Conservation (phyloP, 208 protist species). For the Novymonas esmeraldas region DNA sequence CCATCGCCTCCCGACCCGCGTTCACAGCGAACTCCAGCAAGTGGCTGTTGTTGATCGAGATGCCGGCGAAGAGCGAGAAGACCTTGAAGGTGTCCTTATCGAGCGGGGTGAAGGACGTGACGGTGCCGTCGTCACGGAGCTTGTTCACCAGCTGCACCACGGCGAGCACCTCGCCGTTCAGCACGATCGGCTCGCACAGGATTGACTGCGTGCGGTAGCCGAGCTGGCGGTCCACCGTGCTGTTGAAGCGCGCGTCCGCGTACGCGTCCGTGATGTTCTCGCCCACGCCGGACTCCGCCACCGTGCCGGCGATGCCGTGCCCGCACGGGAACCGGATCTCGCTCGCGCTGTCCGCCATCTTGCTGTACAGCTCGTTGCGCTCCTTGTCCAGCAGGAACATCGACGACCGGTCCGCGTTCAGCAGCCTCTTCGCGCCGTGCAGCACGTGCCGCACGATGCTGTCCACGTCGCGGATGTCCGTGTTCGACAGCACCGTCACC, state of each 20-base stretch:
- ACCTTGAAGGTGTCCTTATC: slow-evolving; percentile 76
- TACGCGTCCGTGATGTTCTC: slow-evolving; percentile 84
- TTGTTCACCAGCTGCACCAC: slow-evolving; percentile 92
- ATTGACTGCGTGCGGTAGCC: slow-evolving; percentile 82
- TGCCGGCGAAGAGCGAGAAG: slow-evolving; percentile 84
- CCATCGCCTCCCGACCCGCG: slow-evolving; percentile 76
- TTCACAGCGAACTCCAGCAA: slow-evolving; percentile 82
- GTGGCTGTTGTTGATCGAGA: slow-evolving; percentile 88
- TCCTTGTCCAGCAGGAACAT: slow-evolving; percentile 85
- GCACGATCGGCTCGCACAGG: slow-evolving; percentile 80
- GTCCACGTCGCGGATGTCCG: slow-evolving; percentile 77
- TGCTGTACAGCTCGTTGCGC: slow-evolving; percentile 81
- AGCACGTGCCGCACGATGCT: slow-evolving; percentile 70
- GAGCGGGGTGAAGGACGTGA: slow-evolving; percentile 47
- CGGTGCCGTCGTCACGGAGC: slow-evolving; percentile 47
- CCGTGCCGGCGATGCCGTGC: slow-evolving; percentile 75
- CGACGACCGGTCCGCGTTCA: slow-evolving; percentile 70
- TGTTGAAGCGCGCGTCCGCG: slow-evolving; percentile 75
- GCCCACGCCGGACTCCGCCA: slow-evolving; percentile 62
- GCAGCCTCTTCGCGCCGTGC: slow-evolving; percentile 71
- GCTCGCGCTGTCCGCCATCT: slow-evolving; percentile 66
- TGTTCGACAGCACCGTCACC: slow-evolving; percentile 74
- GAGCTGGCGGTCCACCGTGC: slow-evolving; percentile 73
- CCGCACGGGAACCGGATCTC: slow-evolving; percentile 82
- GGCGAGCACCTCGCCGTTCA: slow-evolving; percentile 82